Evolutionary conservation across 192 early-diverging fungal genomes (phyloP).

Genomic region (Entomortierella beljakovae): DNA sequence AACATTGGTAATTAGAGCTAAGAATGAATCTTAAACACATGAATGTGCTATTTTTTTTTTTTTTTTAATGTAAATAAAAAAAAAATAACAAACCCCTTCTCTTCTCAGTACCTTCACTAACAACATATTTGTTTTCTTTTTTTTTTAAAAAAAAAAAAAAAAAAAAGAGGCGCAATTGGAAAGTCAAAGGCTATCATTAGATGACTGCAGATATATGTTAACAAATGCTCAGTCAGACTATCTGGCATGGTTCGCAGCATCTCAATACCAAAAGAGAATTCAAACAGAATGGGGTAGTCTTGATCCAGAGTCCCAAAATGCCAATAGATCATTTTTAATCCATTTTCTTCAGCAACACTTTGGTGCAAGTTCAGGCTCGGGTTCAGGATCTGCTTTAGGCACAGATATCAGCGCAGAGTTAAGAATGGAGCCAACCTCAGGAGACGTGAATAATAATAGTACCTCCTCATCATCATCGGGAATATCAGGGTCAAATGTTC

Average conservation of each 20-base stretch:
- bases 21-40: not conserved
- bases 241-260: conserved; percentile 46
- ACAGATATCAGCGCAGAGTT: not conserved
- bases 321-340: conserved; percentile 40
- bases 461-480: not conserved
- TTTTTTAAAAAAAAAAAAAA: no score
- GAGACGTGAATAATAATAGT: not conserved
- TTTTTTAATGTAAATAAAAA: not conserved
- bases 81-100: no score
- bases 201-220: conserved; percentile 42
- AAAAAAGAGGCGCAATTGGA: conserved; percentile 48
- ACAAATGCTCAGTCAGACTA: conserved; percentile 38
- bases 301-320: conserved; percentile 22
- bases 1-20: conserved; percentile 20
- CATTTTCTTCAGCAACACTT: conserved; percentile 42
- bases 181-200: conserved; percentile 20
- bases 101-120: no score
- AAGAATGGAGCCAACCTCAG: not conserved
- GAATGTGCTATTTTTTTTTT: not conserved
- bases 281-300: conserved; percentile 35
- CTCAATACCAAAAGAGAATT: conserved; percentile 50
- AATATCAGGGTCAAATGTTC: not conserved
- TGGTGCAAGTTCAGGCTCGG: conserved; percentile 6
- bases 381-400: not conserved
- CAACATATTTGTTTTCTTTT: no score